Evolutionary conservation across 2,329 filamentous ascomycete species (phyloP).

Genomic region (Trichophyton mentagrophytes): DNA sequence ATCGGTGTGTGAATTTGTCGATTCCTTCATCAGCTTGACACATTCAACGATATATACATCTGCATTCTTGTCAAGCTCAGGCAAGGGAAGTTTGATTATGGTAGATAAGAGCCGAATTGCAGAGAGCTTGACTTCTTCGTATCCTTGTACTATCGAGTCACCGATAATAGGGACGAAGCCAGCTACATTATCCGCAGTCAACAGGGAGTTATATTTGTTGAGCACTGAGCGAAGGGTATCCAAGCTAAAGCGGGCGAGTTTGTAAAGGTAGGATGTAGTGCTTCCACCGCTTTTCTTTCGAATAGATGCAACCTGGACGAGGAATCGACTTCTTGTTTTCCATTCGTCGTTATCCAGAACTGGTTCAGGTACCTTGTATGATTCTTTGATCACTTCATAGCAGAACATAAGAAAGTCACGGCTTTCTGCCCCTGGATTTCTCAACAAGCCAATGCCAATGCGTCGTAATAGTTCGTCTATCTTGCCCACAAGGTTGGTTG

Average conservation of each 20-base stretch:
- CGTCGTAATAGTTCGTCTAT: slow-evolving; percentile 78
- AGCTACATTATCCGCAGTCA: slow-evolving; percentile 64
- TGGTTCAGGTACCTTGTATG: slow-evolving; percentile 45
- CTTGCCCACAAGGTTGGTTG: slow-evolving; percentile 70
- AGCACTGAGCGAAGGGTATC: slow-evolving; percentile 77
- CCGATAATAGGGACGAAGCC: slow-evolving; percentile 84
- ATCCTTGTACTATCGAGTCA: slow-evolving; percentile 67
- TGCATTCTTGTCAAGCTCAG: slow-evolving; percentile 54
- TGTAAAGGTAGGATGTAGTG: slow-evolving; percentile 70
- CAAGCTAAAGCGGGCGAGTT: slow-evolving; percentile 74
- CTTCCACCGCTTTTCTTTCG: slow-evolving; percentile 60
- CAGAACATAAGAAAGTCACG: slow-evolving; percentile 84
- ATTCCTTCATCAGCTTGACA: slow-evolving; percentile 63
- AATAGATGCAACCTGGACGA: slow-evolving; percentile 63
- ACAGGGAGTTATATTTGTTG: slow-evolving; percentile 69
- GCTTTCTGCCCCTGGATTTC: slow-evolving; percentile 65
- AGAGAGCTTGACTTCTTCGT: slow-evolving; percentile 87
- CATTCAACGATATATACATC: slow-evolving; percentile 77
- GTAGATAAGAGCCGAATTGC: slow-evolving; percentile 74
- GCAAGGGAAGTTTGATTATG: slow-evolving; percentile 71
- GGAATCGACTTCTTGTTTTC: slow-evolving; percentile 53
- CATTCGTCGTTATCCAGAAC: slow-evolving; percentile 21
- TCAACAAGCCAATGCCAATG: slow-evolving; percentile 67
- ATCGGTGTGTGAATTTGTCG: slow-evolving; percentile 67
- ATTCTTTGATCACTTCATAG: slow-evolving; percentile 83